A percentile compares a stretch with the other conserved stretches of the same genome.
Conservation (phyloP, 2,329 filamentous ascomycete genomes). For the Teratosphaeria gauchensis region DNA sequence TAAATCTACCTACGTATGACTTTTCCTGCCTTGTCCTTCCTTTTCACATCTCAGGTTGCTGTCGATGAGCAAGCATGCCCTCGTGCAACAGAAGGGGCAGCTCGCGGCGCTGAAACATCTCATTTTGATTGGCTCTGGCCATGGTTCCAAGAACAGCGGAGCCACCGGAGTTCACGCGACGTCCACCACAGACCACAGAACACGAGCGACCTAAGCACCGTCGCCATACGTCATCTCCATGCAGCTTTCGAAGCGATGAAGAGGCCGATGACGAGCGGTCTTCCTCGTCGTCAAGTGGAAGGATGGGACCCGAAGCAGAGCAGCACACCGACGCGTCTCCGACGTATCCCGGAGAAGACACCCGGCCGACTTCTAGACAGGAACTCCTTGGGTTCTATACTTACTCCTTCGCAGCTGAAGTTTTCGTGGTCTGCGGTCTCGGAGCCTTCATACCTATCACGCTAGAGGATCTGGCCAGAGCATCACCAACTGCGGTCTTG, state of each 20-base stretch:
- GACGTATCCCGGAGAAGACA: conserved; percentile 75
- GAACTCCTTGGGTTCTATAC: conserved; percentile 93
- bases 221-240: neutral
- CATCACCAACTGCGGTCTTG: conserved; percentile 66
- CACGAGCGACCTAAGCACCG: neutral
- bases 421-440: conserved; percentile 85
- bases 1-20: too few species aligned
- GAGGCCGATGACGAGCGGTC: conserved; percentile 4
- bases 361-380: conserved; percentile 72
- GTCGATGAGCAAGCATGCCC: neutral
- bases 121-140: neutral
- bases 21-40: too few species aligned
- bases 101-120: neutral
- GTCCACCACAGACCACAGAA: neutral
- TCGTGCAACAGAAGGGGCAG: neutral
- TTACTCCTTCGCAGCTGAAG: conserved; percentile 93
- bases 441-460: conserved; percentile 92
- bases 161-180: neutral
- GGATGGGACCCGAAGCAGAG: neutral
- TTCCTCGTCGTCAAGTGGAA: neutral
- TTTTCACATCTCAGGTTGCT: too few species aligned
- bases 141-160: neutral
- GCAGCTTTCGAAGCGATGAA: neutral
- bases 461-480: conserved; percentile 83
- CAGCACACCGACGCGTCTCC: conserved; percentile 20